Evolutionary conservation across 2,329 filamentous ascomycete species (phyloP), one percentile per base, ranked within the genome.

Genomic region (Xylaria sp.): DNA sequence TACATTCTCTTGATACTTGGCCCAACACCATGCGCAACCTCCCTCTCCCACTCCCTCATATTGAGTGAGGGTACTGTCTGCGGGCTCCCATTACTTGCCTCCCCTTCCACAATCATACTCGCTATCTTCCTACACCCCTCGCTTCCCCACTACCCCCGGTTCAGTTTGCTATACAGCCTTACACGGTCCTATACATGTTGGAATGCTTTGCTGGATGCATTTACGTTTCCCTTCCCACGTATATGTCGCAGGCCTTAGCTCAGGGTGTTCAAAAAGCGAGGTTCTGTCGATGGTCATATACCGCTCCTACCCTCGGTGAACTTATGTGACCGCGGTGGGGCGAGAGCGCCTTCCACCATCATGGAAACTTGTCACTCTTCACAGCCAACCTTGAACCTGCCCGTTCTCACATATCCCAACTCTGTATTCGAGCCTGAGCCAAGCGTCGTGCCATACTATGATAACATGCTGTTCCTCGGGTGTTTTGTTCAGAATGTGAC

Each of bases 301-400:
- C 21, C 54, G 62, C 61, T 55, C 56, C 55, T 55, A 52, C 56
- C 45, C 65, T 51, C 56, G 50, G 40, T 17, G 62, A 62, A 64
- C 63, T 58, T 55, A 47, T 61, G 65, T 60, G 61, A 63, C 57
- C 60, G 61, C 56, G 60, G 64, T 63, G 58, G 64, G 55, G 63
- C 61, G 68, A 70, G 71, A 65, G 63, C 69, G 69, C 67, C 69
- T 57, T 52, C 58, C 43, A 66, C 52, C 40, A 57, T 45, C 49
- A 40, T 42, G 37, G 19, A 60, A 53, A 47, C 54, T 60, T 43
- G 38, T 38, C 38, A 49, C 43, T 57, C 43, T 49, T 46, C 54
- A 49, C 28, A 51, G 46, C 46, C 21, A 50, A 46, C 37, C 21
- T 37, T 12, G 21, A 31, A 7, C 19, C 15, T 9, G 35, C 51